Percentiles rank a stretch among this genome's conserved stretches.
These are phyloP conservation scores for Hyphopichia burtonii DNA, from an alignment of 1,139 yeast genomes.

Conservation along the genomic window DNA sequence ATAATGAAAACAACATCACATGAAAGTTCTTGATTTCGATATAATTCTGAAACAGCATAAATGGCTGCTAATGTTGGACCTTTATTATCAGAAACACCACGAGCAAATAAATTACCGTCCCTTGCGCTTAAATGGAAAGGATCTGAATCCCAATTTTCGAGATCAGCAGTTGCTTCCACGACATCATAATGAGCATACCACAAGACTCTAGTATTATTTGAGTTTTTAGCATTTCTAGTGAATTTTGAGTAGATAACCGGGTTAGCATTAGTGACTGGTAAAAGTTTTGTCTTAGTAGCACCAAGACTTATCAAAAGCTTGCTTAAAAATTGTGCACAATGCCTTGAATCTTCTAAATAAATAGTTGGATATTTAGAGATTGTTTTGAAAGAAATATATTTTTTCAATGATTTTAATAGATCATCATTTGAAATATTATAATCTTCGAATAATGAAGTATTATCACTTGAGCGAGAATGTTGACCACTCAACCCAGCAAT, in stretches of 20 bases:
- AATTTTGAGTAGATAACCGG: slow-evolving; percentile 83
- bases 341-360: slow-evolving; percentile 75
- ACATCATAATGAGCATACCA: slow-evolving; percentile 98
- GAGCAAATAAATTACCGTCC: slow-evolving; percentile 84
- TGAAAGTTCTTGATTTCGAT: slow-evolving; percentile 49
- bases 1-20: slow-evolving; percentile 80
- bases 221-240: slow-evolving; percentile 33
- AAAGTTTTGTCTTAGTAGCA: slow-evolving; percentile 61
- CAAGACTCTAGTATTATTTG: slow-evolving; percentile 43
- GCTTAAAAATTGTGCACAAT: slow-evolving; percentile 78
- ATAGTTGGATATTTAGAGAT: slow-evolving; percentile 70
- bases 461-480: neutral
- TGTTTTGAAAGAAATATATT: slow-evolving; percentile 68
- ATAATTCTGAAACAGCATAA: slow-evolving; percentile 78
- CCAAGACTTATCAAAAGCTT: slow-evolving; percentile 68
- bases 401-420: slow-evolving; percentile 60
- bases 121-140: slow-evolving; percentile 75
- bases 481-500: neutral
- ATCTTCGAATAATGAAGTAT: neutral
- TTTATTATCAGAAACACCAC: slow-evolving; percentile 94
- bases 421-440: slow-evolving; percentile 45
- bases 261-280: slow-evolving; percentile 74
- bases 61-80: slow-evolving; percentile 92
- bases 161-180: slow-evolving; percentile 55
- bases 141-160: slow-evolving; percentile 68